Conservation (phyloP, 2,329 filamentous ascomycete genomes). For the Diaporthe aspalathi region DNA sequence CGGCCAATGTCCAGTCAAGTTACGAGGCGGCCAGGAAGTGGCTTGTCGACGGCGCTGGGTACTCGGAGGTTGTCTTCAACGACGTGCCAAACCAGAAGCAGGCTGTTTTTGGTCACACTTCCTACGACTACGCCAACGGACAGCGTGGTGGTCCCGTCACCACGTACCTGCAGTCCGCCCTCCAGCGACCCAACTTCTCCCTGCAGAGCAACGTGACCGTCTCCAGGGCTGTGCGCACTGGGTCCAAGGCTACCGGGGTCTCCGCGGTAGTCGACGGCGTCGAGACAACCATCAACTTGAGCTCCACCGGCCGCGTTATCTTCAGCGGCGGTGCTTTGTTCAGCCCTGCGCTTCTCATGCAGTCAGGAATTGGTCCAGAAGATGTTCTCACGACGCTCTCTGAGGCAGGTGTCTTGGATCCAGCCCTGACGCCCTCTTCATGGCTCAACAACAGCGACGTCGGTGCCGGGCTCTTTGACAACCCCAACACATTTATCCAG, state of each 20-base stretch:
- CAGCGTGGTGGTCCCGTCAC: constrained; percentile 77
- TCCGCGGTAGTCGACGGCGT: constrained; percentile 56
- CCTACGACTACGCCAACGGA: constrained; percentile 75
- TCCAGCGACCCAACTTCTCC: constrained; percentile 71
- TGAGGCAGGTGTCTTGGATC: constrained; percentile 35
- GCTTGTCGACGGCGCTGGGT: constrained; percentile 68
- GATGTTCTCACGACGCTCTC: constrained; percentile 41
- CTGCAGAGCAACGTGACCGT: constrained; percentile 75
- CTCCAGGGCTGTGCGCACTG: constrained; percentile 70
- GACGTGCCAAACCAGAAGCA: constrained; percentile 72
- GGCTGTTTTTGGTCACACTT: constrained; percentile 70
- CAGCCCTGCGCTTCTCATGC: constrained; percentile 51
- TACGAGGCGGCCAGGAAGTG: constrained; percentile 65
- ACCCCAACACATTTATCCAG: constrained; percentile 66
- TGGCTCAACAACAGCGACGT: constrained; percentile 64
- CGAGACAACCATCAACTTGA: constrained; percentile 46
- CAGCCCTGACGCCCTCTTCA: constrained; percentile 45
- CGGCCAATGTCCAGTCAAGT: constrained; percentile 70
- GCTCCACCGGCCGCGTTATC: constrained; percentile 50
- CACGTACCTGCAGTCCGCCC: constrained; percentile 76
- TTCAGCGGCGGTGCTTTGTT: constrained; percentile 51
- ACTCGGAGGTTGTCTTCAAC: constrained; percentile 69
- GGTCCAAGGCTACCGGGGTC: constrained; percentile 72
- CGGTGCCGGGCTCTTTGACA: constrained; percentile 64
- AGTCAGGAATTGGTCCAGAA: constrained; percentile 51